phyloP scores from a whole-genome alignment of 176 grass and related monocot genomes.

The Bothriochloa decipiens region DNA sequence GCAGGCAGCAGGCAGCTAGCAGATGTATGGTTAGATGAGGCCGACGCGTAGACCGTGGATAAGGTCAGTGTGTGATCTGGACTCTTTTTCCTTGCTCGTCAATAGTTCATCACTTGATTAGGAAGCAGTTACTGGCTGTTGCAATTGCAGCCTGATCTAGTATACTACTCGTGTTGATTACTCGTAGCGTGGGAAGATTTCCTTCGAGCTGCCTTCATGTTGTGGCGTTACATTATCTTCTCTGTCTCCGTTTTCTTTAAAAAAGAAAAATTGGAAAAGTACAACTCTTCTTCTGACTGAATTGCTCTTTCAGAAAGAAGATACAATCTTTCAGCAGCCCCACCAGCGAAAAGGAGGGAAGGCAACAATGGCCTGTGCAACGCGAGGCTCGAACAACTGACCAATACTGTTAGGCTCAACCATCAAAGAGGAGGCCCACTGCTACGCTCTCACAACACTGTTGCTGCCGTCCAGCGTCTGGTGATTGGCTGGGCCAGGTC shows the following conservation, averaged over 20 bases:
- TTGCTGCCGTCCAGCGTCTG: background rate
- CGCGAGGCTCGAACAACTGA: constrained; percentile 18
- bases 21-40: background rate
- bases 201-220: background rate
- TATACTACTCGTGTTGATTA: background rate
- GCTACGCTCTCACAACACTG: background rate
- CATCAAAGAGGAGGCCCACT: constrained; percentile 42
- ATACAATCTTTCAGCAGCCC: constrained; percentile 3
- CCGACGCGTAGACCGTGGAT: background rate
- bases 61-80: constrained; percentile 16
- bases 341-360: background rate
- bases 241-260: background rate
- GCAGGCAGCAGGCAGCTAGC: too few species aligned
- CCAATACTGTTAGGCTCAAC: constrained; percentile 34
- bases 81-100: background rate
- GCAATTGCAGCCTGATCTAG: background rate
- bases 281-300: constrained; percentile 15
- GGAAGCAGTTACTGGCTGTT: background rate
- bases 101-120: constrained; percentile 16
- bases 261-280: background rate
- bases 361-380: constrained; percentile 7
- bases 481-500: constrained; percentile 40
- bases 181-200: background rate
- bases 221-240: background rate
- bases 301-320: constrained; percentile 23